Evolutionary conservation across 1,139 yeast species (phyloP), one percentile per base, ranked within the genome.

Genomic region (Kurtzmaniella quercitrusa): DNA sequence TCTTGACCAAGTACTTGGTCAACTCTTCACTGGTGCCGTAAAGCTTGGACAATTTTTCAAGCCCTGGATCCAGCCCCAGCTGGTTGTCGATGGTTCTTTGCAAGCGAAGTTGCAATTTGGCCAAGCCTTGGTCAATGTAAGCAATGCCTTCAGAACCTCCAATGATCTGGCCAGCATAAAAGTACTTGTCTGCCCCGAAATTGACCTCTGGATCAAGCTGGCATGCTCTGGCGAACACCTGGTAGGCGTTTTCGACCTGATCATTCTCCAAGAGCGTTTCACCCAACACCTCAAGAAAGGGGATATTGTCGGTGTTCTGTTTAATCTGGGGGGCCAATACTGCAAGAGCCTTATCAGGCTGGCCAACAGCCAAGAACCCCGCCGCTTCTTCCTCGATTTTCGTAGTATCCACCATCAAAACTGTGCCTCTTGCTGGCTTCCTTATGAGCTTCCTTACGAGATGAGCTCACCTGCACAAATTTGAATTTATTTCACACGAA

Each of bases 141-240:
- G 69, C 63, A 27, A 88, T 60, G 10, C 98, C 98, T 51, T 82
- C 88, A 24, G 53, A 53, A 27, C 95, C 96, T 34, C 98, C 98
- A 27, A 84, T 71, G 44, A 93, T 80, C 65, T 93, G 98, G 1
- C 97, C 99, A 52, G 91, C 69, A 65, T 93, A 89, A 46, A 93
- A 74, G 59, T 86, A 91, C 65, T 91, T 91, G 58, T 88, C 96
- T 36, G 77, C 70, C 1, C 93, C 95, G 41, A 64, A 55, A 1
- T 62, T 52, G 1, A 87, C 96, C 1, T 69, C 63, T 5, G 87
- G 81, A 60, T 91, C 98, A 42, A 84, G 50, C 50, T 79, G 77
- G 47, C 93, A 82, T 1, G 91, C 82, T 43, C 66, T 67, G n/a
- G 64, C 63, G 41, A 91, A 70, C 19, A 81, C 68, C 5, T 80